Base-by-base conservation (phyloP, 306 rosid species). In the Sicyos baderoa region DNA sequence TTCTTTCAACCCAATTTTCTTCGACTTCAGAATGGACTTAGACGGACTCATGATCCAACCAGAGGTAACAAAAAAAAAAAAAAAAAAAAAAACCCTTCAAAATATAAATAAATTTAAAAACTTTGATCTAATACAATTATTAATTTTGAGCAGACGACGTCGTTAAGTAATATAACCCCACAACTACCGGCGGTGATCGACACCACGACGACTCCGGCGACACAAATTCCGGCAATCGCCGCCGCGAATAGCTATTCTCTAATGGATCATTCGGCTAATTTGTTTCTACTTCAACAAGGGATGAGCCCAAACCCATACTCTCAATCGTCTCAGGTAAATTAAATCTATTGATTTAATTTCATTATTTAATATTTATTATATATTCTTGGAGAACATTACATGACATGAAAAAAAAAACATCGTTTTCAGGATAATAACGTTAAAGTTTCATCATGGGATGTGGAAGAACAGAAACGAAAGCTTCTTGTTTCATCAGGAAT, bases 381-480 rank as follows among this genome's bases (percentile, higher is more conserved):
- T 35, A 35, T 44, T n/a, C 22, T 5, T 23, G 4, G 29, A 65
- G 32, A 7, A 48, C 32, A 19, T 40, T 44, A 14, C 5, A 37
- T 5, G 8, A 59, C 47, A 32, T 19, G 6, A 4, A 37, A 8
- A 74, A 7, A 77, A 80, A 53, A 79, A 57, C 63, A 82, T 35
- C 42, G 60, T 72, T 80, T 83, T 89, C 96, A 91, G 96, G 86
- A 77, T 51, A 62, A 40, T 5, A 29, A 29, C 35, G 35, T 29
- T 29, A 29, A 29, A 79, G 77, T 79, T 76, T 82, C 71, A 22
- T 77, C 85, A 73, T 87, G 92, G 95, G 96, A 87, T n/a, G 65
- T 52, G 59, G 95, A 87, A 77, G 95, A 89, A 48, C 91, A 89
- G 53, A 83, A 87, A 79, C 95, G 86, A 71, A 84, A 70, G 86